phyloP scores from a whole-genome alignment of 2,329 filamentous ascomycete genomes.

The Metarhizium brunneum region DNA sequence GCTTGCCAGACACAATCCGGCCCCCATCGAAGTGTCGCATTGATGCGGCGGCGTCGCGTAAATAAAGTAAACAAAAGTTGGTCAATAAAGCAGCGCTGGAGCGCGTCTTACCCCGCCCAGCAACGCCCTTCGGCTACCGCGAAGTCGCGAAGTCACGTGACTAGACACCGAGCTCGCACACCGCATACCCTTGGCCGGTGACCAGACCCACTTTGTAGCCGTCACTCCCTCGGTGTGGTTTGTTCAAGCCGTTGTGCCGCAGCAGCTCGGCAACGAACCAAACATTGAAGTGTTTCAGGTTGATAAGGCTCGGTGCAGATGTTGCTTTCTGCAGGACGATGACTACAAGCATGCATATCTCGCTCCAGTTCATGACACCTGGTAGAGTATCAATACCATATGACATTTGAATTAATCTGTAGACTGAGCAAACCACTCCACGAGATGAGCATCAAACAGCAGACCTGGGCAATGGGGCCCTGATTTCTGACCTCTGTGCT shows the following conservation, averaged over 20 bases:
- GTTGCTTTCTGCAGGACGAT: not conserved
- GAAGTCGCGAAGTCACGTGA: conserved; percentile 14
- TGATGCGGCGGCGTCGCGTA: not conserved
- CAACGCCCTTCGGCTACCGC: conserved; percentile 8
- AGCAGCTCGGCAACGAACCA: not conserved
- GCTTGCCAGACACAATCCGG: not conserved
- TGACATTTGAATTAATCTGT: too few species aligned
- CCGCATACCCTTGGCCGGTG: too few species aligned
- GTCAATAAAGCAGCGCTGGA: not conserved
- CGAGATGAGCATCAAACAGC: too few species aligned
- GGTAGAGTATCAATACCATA: too few species aligned
- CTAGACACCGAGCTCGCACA: not conserved
- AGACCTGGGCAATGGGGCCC: too few species aligned
- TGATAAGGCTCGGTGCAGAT: not conserved
- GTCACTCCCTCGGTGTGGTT: not conserved
- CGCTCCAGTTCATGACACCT: too few species aligned
- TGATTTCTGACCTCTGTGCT: too few species aligned
- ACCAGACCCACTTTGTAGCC: not conserved
- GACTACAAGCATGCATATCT: too few species aligned
- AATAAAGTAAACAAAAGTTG: conserved; percentile 13
- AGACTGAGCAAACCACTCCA: too few species aligned
- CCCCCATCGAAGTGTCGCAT: not conserved
- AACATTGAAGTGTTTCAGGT: conserved; percentile 2
- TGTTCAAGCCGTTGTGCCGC: not conserved
- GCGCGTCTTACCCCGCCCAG: conserved; percentile 11